Base-by-base conservation (phyloP, 2,329 filamentous ascomycete species). In the Aspergillus spinulosporus region DNA sequence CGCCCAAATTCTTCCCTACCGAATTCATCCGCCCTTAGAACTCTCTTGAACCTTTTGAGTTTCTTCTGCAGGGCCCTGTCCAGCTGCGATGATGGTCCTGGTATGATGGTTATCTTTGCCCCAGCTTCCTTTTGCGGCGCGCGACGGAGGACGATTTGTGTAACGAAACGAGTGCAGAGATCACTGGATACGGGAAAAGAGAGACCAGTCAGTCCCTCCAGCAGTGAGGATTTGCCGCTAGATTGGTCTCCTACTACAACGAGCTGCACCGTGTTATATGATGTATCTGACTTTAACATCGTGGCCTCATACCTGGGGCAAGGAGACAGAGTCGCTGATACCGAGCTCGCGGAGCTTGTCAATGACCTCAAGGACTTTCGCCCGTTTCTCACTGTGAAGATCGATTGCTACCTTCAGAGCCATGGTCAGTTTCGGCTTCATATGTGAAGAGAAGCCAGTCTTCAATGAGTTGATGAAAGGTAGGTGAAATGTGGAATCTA, bases 191-290 rank as follows among this genome's bases (percentile, higher is more conserved):
- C 55, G 12, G 71, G 68, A 29, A 72, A 70, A 0, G 69, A 60
- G 2, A 72, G 54, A 1, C 64, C 62, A 2, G 67, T 72, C 1
- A 73, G 11, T 0, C 61, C 66, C 54, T 72, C 68, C 1, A 72
- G 63, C 2, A 71, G 57, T 1, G 69, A 72, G 4, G 62, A 66
- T 39, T 73, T 73, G 1, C 71, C 70, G 57, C 65, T 68, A 5
- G 67, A 70, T 42, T 72, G 69, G 52, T 73, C 69, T 5, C 71
- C 69, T 3, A 70, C 66, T 11, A 72, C 69, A 5, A 72, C 64
- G 2, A 73, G 62, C 65, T 73, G 28, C 11, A 39, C n/a, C 12
- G 36, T 45, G 28, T 60, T 46, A 59, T 43, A 9, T 21, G 4
- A 1, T n/a, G 15, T 5, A 28, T 28, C 7, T 2, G 21, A 12